A percentile compares a stretch with the other conserved stretches of the same genome.
Conservation (phyloP, 2,329 filamentous ascomycete genomes). For the Juglanconis juglandina region DNA sequence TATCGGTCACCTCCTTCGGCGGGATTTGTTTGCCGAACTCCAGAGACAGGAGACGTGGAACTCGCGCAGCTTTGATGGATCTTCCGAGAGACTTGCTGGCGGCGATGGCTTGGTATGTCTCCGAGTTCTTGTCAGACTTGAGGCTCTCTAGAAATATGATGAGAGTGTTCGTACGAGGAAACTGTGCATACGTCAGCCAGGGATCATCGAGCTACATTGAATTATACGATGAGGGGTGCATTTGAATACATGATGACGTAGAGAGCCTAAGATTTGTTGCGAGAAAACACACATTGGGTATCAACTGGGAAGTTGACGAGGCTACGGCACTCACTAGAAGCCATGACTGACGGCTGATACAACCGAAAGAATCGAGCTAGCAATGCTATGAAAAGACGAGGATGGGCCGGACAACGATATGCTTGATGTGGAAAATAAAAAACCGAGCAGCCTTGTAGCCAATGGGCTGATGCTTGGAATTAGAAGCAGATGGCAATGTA, state of each 20-base stretch:
- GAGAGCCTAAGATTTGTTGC: neutral
- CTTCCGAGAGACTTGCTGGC: slow-evolving; percentile 52
- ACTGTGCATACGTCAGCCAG: slow-evolving; percentile 27
- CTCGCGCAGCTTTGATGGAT: slow-evolving; percentile 47
- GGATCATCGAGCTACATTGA: neutral
- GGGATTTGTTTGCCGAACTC: slow-evolving; percentile 42
- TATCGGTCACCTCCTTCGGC: slow-evolving; percentile 39
- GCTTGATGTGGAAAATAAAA: neutral
- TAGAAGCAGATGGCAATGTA: no score
- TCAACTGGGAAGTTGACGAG: neutral
- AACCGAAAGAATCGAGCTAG: no score
- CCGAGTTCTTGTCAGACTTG: slow-evolving; percentile 35
- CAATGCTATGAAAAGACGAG: no score
- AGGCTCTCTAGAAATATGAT: slow-evolving; percentile 41
- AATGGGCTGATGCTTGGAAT: no score
- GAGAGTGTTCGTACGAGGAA: slow-evolving; percentile 33
- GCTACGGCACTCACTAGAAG: neutral
- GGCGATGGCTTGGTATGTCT: slow-evolving; percentile 35
- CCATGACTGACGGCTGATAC: neutral
- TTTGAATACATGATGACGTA: neutral
- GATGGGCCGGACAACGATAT: neutral
- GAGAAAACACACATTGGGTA: neutral
- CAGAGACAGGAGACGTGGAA: slow-evolving; percentile 44
- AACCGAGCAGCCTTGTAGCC: no score
- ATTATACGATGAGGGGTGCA: neutral